These are phyloP conservation scores for Garcia nutans DNA, from an alignment of 345 rosid genomes.

Conservation along the genomic window DNA sequence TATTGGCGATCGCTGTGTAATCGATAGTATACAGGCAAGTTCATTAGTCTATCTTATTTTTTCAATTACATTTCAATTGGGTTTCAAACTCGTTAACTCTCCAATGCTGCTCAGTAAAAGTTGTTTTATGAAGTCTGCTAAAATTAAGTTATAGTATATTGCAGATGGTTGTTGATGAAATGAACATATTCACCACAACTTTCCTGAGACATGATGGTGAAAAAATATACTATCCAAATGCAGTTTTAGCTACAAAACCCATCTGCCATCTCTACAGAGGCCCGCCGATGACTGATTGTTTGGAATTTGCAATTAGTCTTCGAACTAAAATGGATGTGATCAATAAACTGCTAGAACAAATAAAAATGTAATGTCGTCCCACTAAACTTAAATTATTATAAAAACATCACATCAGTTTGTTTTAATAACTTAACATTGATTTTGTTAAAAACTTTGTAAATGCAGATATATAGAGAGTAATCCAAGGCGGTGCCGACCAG, in stretches of 20 bases:
- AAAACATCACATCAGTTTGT: background rate
- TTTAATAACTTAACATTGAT: too few relatives aligned
- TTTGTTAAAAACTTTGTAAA: background rate
- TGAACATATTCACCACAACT: conserved; percentile 24
- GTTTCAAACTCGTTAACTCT: too few relatives aligned
- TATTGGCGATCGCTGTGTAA: conserved; percentile 78
- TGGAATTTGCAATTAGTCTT: conserved; percentile 22
- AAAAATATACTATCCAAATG: conserved; percentile 26
- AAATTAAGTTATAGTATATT: background rate
- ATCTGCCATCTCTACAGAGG: conserved; percentile 31
- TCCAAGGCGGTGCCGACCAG: conserved; percentile 53
- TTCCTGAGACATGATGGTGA: conserved; percentile 28
- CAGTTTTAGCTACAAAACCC: conserved; percentile 24
- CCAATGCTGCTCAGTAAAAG: too few relatives aligned
- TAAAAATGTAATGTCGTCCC: conserved; percentile 2
- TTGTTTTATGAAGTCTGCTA: too few relatives aligned
- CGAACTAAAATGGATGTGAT: conserved; percentile 15
- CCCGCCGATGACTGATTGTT: conserved; percentile 24
- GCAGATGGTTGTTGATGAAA: conserved; percentile 33
- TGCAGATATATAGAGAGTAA: conserved; percentile 66
- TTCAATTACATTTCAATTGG: too few relatives aligned
- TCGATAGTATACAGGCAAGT: conserved; percentile 69
- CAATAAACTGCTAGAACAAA: conserved; percentile 7
- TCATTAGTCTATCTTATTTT: background rate
- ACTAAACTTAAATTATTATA: background rate